Percentiles rank a stretch among this genome's conserved stretches.
These are phyloP conservation scores for Pythium aristosporum DNA, from an alignment of 352 stramenopile genomes.

Conservation along the genomic window DNA sequence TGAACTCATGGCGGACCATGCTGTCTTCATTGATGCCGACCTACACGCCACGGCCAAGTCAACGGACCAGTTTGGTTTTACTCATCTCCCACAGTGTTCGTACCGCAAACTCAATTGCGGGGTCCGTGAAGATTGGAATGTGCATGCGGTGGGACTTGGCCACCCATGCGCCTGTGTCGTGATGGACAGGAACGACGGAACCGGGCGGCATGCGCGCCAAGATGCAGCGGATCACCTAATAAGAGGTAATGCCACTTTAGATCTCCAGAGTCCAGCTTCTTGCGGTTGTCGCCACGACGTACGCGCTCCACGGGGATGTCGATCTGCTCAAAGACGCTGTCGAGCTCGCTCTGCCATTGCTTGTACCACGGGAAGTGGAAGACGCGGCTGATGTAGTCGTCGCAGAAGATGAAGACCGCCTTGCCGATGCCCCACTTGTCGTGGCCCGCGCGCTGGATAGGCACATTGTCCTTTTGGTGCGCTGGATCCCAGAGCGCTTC, in stretches of 20 bases:
- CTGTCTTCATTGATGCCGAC: constrained; percentile 82
- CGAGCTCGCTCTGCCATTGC: constrained; percentile 68
- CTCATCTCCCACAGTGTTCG: not conserved
- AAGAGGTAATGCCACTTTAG: not conserved
- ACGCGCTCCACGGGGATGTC: constrained; percentile 70
- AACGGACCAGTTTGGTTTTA: not conserved
- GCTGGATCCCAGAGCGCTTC: constrained; percentile 63
- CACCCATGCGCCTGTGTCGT: constrained; percentile 98
- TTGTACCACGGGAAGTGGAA: constrained; percentile 96
- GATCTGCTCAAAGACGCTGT: constrained; percentile 90
- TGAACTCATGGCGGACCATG: constrained; percentile 91
- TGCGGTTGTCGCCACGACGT: not conserved
- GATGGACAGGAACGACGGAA: constrained; percentile 95
- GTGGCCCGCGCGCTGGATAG: constrained; percentile 92
- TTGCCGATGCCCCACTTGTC: constrained; percentile 98
- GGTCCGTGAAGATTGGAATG: constrained; percentile 93
- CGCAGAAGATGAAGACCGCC: constrained; percentile 97
- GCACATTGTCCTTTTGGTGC: constrained; percentile 87
- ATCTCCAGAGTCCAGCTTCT: not conserved
- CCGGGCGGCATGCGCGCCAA: constrained; percentile 94
- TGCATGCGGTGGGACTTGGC: constrained; percentile 95
- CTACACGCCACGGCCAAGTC: constrained; percentile 14
- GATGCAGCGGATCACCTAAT: constrained; percentile 92
- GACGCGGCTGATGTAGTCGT: constrained; percentile 96
- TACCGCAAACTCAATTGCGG: constrained; percentile 70